Evolutionary conservation across 2,329 filamentous ascomycete species (phyloP), one percentile per base, ranked within the genome.

Genomic region (Ophiocordyceps camponoti-rufipedis): DNA sequence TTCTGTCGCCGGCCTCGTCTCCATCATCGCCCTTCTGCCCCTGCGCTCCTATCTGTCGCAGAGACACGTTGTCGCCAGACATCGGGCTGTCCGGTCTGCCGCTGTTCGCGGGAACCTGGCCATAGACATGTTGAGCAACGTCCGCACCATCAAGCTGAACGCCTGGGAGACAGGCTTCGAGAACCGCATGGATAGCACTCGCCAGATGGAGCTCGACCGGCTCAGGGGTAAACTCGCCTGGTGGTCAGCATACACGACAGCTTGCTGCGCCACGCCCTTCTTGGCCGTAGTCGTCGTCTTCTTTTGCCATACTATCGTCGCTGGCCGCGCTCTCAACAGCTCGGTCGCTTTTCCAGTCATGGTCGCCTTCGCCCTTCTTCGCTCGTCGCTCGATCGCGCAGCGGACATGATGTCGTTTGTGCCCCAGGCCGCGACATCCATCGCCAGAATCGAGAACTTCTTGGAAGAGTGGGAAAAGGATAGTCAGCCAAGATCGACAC

Each of bases 61-160:
- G n/a, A 18, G 19, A 9, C 45, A 41, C 5, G 16, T 42, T n/a
- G 16, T 7, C 10, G 45, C 45, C 4, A 23, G 28, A 11, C 23
- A 16, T 10, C 31, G 41, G 23, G 31, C 35, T 4, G 8, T 32
- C 1, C n/a, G 19, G 11, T 28, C 29, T 10, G 42, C 45, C 7
- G 23, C n/a, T 23, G 1, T 11, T 2, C 42, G 45, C n/a, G 16
- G 23, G 12, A n/a, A 39, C 14, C 11, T 32, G n/a, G 28, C 38
- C 14, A 13, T 19, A 6, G 81, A 85, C 57, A 78, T 77, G 1
- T 62, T 85, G 1, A 75, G 80, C 53, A 80, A 81, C 11, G 84
- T 85, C 45, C 72, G 80, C 2, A 80, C 85, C 57, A 82, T 85
- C 61, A 85, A 85, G 54, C 83, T 85, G 54, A 79, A 78, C 0